These are phyloP conservation scores for Nigrospora sphaerica DNA, from an alignment of 2,329 filamentous ascomycete genomes.

Conservation along the genomic window DNA sequence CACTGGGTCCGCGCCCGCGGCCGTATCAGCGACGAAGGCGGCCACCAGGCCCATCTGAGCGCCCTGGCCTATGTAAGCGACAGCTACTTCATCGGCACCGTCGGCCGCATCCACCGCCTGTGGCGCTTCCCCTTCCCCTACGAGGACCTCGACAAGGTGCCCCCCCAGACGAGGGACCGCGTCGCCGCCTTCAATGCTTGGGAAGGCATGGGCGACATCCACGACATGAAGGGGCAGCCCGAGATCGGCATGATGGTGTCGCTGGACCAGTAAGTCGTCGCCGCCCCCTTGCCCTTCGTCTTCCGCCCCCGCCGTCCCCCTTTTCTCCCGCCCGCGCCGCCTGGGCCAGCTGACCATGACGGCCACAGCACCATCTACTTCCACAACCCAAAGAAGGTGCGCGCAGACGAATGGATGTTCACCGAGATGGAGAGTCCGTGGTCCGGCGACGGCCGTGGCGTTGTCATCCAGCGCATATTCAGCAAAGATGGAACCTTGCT, in stretches of 20 bases:
- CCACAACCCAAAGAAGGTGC: conserved; percentile 51
- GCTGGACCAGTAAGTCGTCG: conserved; percentile 54
- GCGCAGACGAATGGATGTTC: conserved; percentile 70
- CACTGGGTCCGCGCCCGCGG: conserved; percentile 74
- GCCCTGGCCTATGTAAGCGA: conserved; percentile 93
- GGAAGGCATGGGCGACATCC: conserved; percentile 37
- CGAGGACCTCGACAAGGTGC: conserved; percentile 44
- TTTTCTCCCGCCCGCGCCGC: not conserved
- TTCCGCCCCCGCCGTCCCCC: not conserved
- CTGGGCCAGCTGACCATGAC: too few relatives aligned
- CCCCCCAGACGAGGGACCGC: conserved; percentile 30
- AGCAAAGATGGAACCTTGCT: conserved; percentile 63
- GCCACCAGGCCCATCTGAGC: conserved; percentile 72
- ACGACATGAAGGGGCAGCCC: conserved; percentile 43
- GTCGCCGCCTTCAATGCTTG: conserved; percentile 31
- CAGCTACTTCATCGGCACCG: conserved; percentile 86
- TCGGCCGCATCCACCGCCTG: conserved; percentile 72
- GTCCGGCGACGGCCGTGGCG: conserved; percentile 68
- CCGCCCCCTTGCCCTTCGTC: not conserved
- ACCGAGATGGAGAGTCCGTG: conserved; percentile 75
- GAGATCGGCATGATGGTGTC: conserved; percentile 80
- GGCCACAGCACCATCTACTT: conserved; percentile 51
- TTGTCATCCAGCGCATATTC: conserved; percentile 71
- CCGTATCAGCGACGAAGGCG: conserved; percentile 64
- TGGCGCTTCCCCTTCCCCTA: conserved; percentile 61